Evolutionary conservation across 1,284 basidiomycete genomes (phyloP).

Genomic region (Ceratobasidium sp.): DNA sequence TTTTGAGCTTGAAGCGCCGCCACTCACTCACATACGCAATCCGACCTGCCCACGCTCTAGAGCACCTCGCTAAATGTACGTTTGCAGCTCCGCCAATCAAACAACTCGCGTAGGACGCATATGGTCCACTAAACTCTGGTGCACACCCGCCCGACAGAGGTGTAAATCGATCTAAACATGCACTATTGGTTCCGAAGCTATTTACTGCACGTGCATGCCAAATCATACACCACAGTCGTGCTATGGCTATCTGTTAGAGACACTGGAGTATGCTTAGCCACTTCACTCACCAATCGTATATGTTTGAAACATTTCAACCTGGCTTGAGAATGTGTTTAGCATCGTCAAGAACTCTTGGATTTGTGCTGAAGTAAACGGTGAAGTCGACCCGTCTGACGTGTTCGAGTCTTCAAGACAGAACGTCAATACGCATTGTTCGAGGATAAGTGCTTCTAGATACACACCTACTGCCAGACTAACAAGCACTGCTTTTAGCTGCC

Average conservation of each 20-base stretch:
- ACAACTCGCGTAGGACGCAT: background rate
- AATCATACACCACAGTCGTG: slow-evolving; percentile 26
- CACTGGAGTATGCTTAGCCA: background rate
- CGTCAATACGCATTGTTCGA: background rate
- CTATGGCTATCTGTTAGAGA: background rate
- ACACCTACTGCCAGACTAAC: slow-evolving; percentile 9
- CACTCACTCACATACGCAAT: slow-evolving; percentile 20
- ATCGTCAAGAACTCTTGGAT: slow-evolving; percentile 5
- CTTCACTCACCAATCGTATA: background rate
- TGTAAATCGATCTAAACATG: slow-evolving; percentile 14
- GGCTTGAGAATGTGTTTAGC: background rate
- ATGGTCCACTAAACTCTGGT: background rate
- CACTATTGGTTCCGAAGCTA: background rate
- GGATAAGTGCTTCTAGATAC: background rate
- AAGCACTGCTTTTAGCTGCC: background rate
- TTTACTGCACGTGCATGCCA: slow-evolving; percentile 23
- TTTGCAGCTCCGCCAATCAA: background rate
- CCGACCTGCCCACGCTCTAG: background rate
- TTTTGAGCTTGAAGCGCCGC: slow-evolving; percentile 3
- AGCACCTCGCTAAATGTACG: background rate
- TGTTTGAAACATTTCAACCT: background rate
- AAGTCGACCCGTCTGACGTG: slow-evolving; percentile 15
- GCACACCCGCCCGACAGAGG: background rate
- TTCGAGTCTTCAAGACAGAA: background rate
- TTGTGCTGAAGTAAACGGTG: background rate